These are phyloP conservation scores for Eurotiales sp. DNA, from an alignment of 2,329 filamentous ascomycete species.

Conservation along the genomic window DNA sequence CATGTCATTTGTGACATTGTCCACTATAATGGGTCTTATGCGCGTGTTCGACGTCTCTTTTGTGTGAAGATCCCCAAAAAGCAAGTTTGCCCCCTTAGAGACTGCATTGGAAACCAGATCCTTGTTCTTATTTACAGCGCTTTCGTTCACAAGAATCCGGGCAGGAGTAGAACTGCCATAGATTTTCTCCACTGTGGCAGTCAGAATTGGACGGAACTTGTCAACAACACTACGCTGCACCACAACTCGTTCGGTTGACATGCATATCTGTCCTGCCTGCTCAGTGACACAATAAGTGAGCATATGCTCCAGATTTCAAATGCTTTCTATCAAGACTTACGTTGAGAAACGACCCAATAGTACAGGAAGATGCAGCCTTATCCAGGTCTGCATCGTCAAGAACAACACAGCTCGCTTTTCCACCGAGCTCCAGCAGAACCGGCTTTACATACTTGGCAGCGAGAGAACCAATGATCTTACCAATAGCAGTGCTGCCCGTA, in stretches of 20 bases:
- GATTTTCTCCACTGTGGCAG: background rate
- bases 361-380: constrained; percentile 38
- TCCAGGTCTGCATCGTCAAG: constrained; percentile 45
- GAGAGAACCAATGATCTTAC: constrained; percentile 36
- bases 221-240: background rate
- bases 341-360: constrained; percentile 50
- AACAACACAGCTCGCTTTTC: constrained; percentile 45
- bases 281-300: no score
- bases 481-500: constrained; percentile 43
- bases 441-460: constrained; percentile 44
- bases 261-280: constrained; percentile 37
- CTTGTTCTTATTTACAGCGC: background rate
- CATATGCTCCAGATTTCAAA: no score
- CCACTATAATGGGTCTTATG: constrained; percentile 61
- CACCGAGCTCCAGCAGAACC: constrained; percentile 47
- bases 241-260: constrained; percentile 28
- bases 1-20: constrained; percentile 62
- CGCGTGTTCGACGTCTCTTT: constrained; percentile 22
- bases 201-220: constrained; percentile 32
- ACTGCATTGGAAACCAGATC: constrained; percentile 6
- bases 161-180: background rate
- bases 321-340: no score
- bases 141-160: background rate
- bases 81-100: background rate
- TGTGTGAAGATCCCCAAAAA: background rate